Evolutionary conservation across 306 rosid species (phyloP).

Genomic region (Dryas octopetala): DNA sequence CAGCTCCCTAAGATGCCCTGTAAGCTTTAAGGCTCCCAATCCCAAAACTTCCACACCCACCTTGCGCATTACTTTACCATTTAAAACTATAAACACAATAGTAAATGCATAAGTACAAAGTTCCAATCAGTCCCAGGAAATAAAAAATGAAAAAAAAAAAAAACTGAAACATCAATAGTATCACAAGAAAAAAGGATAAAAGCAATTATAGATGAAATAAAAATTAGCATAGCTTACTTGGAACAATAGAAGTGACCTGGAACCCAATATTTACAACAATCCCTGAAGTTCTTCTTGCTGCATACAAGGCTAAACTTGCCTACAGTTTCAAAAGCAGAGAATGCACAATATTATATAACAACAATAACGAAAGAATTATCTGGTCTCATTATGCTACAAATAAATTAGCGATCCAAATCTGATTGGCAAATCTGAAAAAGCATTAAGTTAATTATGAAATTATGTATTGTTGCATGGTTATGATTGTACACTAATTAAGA

Average conservation of each 20-base stretch:
- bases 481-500: too few relatives aligned
- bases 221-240: conserved; percentile 61
- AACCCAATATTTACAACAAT: conserved; percentile 91
- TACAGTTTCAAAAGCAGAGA: conserved; percentile 37
- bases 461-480: too few relatives aligned
- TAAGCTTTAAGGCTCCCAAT: conserved; percentile 84
- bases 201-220: neutral
- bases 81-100: conserved; percentile 50
- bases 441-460: too few relatives aligned
- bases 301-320: conserved; percentile 87
- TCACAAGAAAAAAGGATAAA: neutral
- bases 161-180: neutral
- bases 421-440: neutral
- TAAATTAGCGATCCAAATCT: neutral
- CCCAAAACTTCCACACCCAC: conserved; percentile 90
- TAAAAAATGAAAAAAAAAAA: neutral
- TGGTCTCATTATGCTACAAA: neutral
- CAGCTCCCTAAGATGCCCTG: conserved; percentile 77
- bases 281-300: conserved; percentile 82
- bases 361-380: neutral
- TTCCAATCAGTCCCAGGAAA: conserved; percentile 1
- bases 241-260: conserved; percentile 86
- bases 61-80: conserved; percentile 86
- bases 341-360: conserved; percentile 14
- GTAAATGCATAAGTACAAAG: conserved; percentile 4